A percentile compares a stretch with the other conserved stretches of the same genome.
phyloP scores from a whole-genome alignment of 352 stramenopile genomes.

The Phytophthora foliorum region DNA sequence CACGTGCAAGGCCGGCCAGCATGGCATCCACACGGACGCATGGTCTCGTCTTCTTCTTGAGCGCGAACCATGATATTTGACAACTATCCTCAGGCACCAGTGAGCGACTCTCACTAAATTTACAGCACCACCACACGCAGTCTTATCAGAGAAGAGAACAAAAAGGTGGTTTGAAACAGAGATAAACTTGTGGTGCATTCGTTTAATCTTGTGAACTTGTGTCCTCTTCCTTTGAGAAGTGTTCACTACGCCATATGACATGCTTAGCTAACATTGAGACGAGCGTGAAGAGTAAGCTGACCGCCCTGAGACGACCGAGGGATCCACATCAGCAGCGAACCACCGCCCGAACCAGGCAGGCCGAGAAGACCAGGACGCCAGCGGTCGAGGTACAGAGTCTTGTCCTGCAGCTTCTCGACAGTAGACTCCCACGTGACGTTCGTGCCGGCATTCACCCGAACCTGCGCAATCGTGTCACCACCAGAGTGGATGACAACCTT shows the following conservation, averaged over 20 bases:
- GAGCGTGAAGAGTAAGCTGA: constrained; percentile 34
- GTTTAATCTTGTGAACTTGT: constrained; percentile 30
- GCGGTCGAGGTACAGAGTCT: constrained; percentile 43
- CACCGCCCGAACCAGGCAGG: constrained; percentile 28
- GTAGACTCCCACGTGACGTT: constrained; percentile 35
- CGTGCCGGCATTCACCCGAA: constrained; percentile 26
- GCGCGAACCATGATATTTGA: constrained; percentile 23
- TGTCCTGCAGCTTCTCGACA: constrained; percentile 33
- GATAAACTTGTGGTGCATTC: constrained; percentile 38
- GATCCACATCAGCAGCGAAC: constrained; percentile 36
- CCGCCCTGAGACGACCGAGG: constrained; percentile 38
- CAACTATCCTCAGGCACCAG: background rate
- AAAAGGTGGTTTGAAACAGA: constrained; percentile 1
- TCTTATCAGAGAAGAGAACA: background rate
- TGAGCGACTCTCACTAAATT: constrained; percentile 5
- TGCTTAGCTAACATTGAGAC: constrained; percentile 43
- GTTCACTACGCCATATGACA: constrained; percentile 36
- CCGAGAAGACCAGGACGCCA: constrained; percentile 32
- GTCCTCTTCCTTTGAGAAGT: constrained; percentile 28
- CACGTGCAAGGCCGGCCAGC: constrained; percentile 66
- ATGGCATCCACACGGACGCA: constrained; percentile 71
- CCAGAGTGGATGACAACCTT: constrained; percentile 40
- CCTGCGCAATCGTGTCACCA: constrained; percentile 28
- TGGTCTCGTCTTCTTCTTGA: constrained; percentile 53
- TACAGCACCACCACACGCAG: background rate